phyloP scores from a whole-genome alignment of 1,284 basidiomycete species.

The Lentinula novae-zelandiae region DNA sequence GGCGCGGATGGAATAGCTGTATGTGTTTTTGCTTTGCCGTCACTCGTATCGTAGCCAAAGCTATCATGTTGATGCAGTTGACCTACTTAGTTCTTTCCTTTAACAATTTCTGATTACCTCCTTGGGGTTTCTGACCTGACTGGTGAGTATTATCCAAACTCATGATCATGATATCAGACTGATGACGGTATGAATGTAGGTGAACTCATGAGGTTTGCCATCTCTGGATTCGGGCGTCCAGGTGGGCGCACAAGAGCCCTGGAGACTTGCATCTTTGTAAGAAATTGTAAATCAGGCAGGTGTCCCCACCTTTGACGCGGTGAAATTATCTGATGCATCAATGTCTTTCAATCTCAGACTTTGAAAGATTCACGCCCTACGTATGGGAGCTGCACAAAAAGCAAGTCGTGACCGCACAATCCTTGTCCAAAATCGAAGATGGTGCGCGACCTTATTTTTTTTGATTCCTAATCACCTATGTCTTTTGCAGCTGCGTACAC shows the following conservation, averaged over 20 bases:
- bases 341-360: constrained; percentile 42
- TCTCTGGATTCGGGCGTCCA: constrained; percentile 67
- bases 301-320: background rate
- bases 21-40: constrained; percentile 24
- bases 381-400: constrained; percentile 81
- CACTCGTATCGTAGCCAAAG: background rate
- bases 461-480: background rate
- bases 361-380: constrained; percentile 70
- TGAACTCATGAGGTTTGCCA: constrained; percentile 96
- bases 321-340: background rate
- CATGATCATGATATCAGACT: background rate
- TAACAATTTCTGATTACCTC: constrained; percentile 81
- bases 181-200: constrained; percentile 36
- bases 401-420: constrained; percentile 81
- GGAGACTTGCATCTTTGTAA: constrained; percentile 74
- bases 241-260: constrained; percentile 70
- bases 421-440: constrained; percentile 91
- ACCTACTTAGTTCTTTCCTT: constrained; percentile 54
- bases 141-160: background rate
- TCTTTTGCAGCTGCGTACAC: constrained; percentile 60
- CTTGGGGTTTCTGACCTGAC: constrained; percentile 93
- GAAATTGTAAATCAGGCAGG: constrained; percentile 75
- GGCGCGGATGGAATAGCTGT: constrained; percentile 60
- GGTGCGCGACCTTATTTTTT: constrained; percentile 44
- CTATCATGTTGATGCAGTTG: constrained; percentile 7